Conservation (phyloP, 257 asterid species). For the Oldenlandia corymbosa region DNA sequence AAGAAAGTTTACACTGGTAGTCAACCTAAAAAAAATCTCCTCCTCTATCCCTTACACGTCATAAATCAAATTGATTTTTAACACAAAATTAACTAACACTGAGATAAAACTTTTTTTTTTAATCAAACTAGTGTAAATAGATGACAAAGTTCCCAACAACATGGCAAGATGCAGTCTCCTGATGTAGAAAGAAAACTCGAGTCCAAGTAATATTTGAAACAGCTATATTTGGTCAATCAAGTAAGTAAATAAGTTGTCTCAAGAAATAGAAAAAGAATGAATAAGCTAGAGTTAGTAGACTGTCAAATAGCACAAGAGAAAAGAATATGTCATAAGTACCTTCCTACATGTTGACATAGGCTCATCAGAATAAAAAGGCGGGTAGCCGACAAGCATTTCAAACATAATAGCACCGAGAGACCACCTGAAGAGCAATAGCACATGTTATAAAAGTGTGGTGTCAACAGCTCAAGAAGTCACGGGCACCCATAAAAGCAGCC, state of each 20-base stretch:
- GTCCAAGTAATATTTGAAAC: background rate
- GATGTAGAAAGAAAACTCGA: background rate
- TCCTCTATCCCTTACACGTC: no score
- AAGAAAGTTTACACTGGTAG: no score
- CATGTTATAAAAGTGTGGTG: slow-evolving; percentile 4
- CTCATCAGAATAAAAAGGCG: slow-evolving; percentile 97
- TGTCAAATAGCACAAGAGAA: slow-evolving; percentile 13
- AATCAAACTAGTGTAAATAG: no score
- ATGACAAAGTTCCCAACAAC: no score
- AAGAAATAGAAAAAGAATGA: background rate
- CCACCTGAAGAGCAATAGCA: slow-evolving; percentile 65
- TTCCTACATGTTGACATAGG: slow-evolving; percentile 99
- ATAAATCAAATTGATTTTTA: no score
- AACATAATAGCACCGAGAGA: slow-evolving; percentile 99
- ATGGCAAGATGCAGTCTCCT: background rate
- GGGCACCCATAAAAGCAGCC: background rate
- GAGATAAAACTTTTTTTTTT: no score
- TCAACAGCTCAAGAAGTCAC: background rate
- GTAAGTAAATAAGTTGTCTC: background rate
- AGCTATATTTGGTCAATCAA: background rate
- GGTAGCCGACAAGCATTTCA: slow-evolving; percentile 98
- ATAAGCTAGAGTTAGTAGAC: slow-evolving; percentile 5
- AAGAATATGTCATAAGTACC: slow-evolving; percentile 41
- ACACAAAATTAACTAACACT: no score
- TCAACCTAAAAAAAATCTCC: no score